phyloP scores from a whole-genome alignment of 768 basidiomycete species.

The Pleurotus eryngii region DNA sequence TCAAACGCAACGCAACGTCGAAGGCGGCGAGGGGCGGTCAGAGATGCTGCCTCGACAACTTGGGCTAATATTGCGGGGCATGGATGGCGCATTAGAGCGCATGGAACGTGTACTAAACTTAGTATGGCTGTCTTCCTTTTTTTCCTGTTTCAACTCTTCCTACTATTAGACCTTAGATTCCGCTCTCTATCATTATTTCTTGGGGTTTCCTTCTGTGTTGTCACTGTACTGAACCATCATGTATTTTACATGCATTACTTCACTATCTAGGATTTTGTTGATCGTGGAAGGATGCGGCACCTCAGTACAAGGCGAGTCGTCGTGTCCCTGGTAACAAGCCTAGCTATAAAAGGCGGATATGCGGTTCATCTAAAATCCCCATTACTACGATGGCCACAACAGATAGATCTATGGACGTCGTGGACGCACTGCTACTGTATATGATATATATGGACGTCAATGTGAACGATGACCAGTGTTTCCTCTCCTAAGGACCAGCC shows the following conservation, averaged over 20 bases:
- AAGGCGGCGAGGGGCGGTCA: conserved; percentile 7
- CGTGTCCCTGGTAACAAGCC: not conserved
- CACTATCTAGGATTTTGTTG: not conserved
- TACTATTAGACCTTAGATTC: not conserved
- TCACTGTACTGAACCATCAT: not conserved
- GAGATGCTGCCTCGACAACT: conserved; percentile 54
- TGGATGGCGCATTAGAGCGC: conserved; percentile 60
- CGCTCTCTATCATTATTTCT: not conserved
- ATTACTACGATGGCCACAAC: not conserved
- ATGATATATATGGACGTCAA: too few relatives aligned
- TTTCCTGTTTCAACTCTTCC: not conserved
- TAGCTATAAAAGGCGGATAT: not conserved
- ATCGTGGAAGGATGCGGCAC: not conserved
- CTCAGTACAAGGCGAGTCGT: not conserved
- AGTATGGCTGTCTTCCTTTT: not conserved
- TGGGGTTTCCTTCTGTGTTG: not conserved
- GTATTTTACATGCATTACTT: not conserved
- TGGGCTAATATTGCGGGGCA: conserved; percentile 55
- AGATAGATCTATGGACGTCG: too few relatives aligned
- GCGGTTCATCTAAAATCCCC: too few relatives aligned
- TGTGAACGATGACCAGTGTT: too few relatives aligned
- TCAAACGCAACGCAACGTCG: conserved; percentile 24
- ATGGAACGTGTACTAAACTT: conserved; percentile 57
- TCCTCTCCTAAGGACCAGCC: too few relatives aligned
- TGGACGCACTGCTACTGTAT: too few relatives aligned